Conservation (phyloP, 2,329 filamentous ascomycete species). For the Stachybotrys elegans region DNA sequence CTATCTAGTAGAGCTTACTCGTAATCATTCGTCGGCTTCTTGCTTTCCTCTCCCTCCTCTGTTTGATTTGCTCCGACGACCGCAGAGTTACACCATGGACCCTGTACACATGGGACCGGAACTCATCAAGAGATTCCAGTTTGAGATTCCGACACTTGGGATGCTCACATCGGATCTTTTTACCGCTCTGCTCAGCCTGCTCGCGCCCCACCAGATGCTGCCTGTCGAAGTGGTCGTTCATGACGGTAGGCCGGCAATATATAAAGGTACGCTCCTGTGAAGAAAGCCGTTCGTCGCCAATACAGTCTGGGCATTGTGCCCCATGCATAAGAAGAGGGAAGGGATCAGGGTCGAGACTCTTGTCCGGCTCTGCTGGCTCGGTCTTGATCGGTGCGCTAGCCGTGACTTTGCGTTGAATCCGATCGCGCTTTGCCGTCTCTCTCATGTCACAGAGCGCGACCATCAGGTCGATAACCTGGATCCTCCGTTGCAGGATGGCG, state of each 20-base stretch:
- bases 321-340: conserved; percentile 5
- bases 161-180: conserved; percentile 11
- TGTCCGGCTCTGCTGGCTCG: conserved; percentile 3
- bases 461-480: conserved; percentile 13
- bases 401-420: neutral
- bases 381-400: conserved; percentile 1
- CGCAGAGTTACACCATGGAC: neutral
- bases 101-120: conserved; percentile 9
- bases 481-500: conserved; percentile 9
- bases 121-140: conserved; percentile 10
- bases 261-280: conserved; percentile 1
- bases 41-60: neutral
- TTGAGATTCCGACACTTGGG: conserved; percentile 11
- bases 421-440: conserved; percentile 13
- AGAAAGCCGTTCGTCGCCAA: neutral
- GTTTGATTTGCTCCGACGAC: neutral
- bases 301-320: conserved; percentile 1
- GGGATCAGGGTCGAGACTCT: neutral
- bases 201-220: conserved; percentile 12
- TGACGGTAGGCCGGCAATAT: conserved; percentile 5
- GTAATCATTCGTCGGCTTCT: neutral
- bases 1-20: conserved; percentile 11
- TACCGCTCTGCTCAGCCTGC: conserved; percentile 7
- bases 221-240: conserved; percentile 17
- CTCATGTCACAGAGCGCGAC: conserved; percentile 14